Base-by-base conservation (phyloP, 1,284 basidiomycete species). In the Irpex rosettiformis region DNA sequence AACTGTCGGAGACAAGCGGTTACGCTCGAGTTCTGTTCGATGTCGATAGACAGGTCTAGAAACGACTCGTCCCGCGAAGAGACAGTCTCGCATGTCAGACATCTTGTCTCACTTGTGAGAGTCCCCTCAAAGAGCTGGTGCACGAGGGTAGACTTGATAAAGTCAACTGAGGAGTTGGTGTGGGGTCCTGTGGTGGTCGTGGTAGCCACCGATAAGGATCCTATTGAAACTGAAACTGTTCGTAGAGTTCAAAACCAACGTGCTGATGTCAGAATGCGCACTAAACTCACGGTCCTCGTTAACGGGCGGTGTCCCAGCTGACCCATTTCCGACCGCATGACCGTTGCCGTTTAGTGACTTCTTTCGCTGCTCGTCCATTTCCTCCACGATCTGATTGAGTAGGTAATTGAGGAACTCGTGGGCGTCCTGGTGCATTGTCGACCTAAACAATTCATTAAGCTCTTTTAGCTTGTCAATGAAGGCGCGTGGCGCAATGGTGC, bases 381-480 rank as follows among this genome's bases (percentile, higher is more conserved):
- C 94, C 73, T 98, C 96, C 33, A 94, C 90, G 55, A 98, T 88
- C 72, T 84, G 88, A 73, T 99, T 99, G 61, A 99, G 79, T 29
- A 98, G 76, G 75, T 91, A 97, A 71, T 96, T 98, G 56, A 98
- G 80, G 74, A 99, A 98, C 75, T 99, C 96, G 72, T 98, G 95
- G 1, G 95, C 95, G 71, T 98, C 96, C 70, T 98, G 95, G 69
- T 96, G 96, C 81, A 89, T 89, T 27, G 88, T 89, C 40, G 86
- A 88, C 56, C 91, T 84, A 72, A 95, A 98, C 56, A 89, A 79
- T 67, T 91, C 91, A 73, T 96, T 96, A 69, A 93, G 79, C 69
- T 92, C 85, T 71, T 91, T 92, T 66, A 97, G 82, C 68, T 95
- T 95, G 65, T 93, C 88, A 69, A 98, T 88, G 73, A 98, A 92